These are phyloP conservation scores for Termitomyces sp. DNA, from an alignment of 768 basidiomycete species.

Conservation along the genomic window DNA sequence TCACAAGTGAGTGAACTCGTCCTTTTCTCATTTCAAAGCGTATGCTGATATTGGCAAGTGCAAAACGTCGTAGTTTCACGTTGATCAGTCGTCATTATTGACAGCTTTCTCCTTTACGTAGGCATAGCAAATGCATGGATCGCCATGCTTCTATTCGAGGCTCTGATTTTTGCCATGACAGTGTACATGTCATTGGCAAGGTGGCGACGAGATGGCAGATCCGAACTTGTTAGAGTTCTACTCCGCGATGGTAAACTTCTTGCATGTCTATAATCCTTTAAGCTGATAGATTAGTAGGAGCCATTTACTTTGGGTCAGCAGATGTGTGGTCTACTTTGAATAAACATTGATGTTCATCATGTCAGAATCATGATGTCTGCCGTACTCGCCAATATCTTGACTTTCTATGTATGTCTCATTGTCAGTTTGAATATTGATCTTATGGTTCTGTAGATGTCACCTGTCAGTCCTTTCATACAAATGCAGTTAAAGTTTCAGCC, in stretches of 20 bases:
- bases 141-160: not conserved
- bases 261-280: not conserved
- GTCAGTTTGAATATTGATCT: not conserved
- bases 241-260: not conserved
- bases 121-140: not conserved
- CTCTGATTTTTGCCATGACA: not conserved
- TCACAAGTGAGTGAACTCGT: not conserved
- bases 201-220: not conserved
- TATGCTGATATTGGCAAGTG: not conserved
- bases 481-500: not conserved
- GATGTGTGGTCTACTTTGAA: not conserved
- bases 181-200: not conserved
- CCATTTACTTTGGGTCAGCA: not conserved
- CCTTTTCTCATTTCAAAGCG: not conserved
- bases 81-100: not conserved
- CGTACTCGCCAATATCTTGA: not conserved
- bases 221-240: not conserved
- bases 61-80: not conserved
- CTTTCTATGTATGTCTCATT: not conserved
- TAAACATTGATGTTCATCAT: not conserved
- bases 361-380: not conserved
- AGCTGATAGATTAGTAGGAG: not conserved
- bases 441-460: constrained; percentile 8
- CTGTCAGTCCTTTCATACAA: constrained; percentile 2
- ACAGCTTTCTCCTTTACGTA: not conserved